Evolutionary conservation across 257 asterid species (phyloP), one percentile per base, ranked within the genome.

Genomic region (Solanum etuberosum): DNA sequence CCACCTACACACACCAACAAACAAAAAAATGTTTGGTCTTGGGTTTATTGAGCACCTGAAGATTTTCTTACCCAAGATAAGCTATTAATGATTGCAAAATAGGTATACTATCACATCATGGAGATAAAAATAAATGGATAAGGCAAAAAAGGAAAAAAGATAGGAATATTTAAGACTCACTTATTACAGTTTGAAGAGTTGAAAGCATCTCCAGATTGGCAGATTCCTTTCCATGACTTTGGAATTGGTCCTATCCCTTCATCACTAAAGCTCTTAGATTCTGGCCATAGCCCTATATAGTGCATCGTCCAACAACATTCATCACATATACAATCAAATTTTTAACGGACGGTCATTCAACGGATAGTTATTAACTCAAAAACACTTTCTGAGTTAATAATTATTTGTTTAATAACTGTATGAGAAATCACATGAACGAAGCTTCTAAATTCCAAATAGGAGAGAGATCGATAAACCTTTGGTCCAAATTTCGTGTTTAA

Each of bases 231-330:
- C 99, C 99, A 97, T 38, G 91, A 87, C 85, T 89, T 63, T 9
- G 99, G 99, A 40, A 95, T 48, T 5, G 94, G 91, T 9, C 93
- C 98, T 94, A 95, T 85, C 51, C 93, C 97, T 89, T 87, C 88
- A 32, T 95, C 99, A 1, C 85, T 85, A 77, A 95, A 95, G 92
- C 98, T 95, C 89, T 91, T 82, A 0, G 98, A 96, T 90, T 96
- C 99, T 20, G 99, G 98, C 99, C 99, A 96, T 80, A 94, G 89
- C 43, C 99, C 99, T 96, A 90, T 87, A 51, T 11, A 35, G 51
- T 16, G 0, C 63, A 80, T 29, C 46, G 46, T 71, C 59, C 38
- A 54, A 37, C 72, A 65, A 29, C 71, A 11, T 46, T 81, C 82
- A 57, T 81, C 74, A 54, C 32, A 57, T 7, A 57, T 14, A 29